A percentile compares a stretch with the other conserved stretches of the same genome.
These are phyloP conservation scores for Phyllachora maydis DNA, from an alignment of 2,329 filamentous ascomycete species.

Conservation along the genomic window DNA sequence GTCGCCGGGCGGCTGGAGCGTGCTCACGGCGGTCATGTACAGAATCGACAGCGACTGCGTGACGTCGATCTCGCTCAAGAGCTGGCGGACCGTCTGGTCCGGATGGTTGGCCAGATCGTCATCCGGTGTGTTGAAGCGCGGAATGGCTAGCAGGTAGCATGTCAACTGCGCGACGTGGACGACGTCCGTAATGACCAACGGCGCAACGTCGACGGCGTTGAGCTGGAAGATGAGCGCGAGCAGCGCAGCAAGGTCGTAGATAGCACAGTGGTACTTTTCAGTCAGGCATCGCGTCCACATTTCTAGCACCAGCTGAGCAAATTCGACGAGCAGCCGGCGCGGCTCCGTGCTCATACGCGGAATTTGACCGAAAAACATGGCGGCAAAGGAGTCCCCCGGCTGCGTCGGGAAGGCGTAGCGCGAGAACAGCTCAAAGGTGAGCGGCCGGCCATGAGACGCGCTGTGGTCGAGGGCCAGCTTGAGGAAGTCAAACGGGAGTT, in stretches of 20 bases:
- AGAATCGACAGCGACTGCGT: constrained; percentile 43
- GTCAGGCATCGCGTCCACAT: constrained; percentile 49
- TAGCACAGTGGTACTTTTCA: constrained; percentile 40
- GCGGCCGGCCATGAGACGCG: constrained; percentile 28
- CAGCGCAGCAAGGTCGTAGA: constrained; percentile 44
- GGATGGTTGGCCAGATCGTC: constrained; percentile 27
- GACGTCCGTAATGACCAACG: constrained; percentile 35
- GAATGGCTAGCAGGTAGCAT: constrained; percentile 35
- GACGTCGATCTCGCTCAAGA: constrained; percentile 40
- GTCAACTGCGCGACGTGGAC: constrained; percentile 35
- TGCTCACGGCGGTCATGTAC: constrained; percentile 40
- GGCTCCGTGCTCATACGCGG: constrained; percentile 30
- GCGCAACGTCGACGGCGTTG: constrained; percentile 35
- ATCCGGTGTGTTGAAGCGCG: constrained; percentile 25
- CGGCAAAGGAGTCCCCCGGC: constrained; percentile 38
- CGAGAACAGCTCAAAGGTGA: constrained; percentile 47
- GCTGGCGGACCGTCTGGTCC: no score
- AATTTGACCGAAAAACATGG: constrained; percentile 47
- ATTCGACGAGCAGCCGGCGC: constrained; percentile 37
- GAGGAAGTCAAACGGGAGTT: constrained; percentile 28
- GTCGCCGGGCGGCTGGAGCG: constrained; percentile 22
- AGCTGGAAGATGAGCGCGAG: constrained; percentile 41
- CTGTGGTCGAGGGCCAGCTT: constrained; percentile 45
- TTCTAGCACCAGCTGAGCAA: constrained; percentile 40
- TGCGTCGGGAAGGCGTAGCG: constrained; percentile 44